Evolutionary conservation across 441 rosid genomes (phyloP).

Genomic region (Brassica hybrid): DNA sequence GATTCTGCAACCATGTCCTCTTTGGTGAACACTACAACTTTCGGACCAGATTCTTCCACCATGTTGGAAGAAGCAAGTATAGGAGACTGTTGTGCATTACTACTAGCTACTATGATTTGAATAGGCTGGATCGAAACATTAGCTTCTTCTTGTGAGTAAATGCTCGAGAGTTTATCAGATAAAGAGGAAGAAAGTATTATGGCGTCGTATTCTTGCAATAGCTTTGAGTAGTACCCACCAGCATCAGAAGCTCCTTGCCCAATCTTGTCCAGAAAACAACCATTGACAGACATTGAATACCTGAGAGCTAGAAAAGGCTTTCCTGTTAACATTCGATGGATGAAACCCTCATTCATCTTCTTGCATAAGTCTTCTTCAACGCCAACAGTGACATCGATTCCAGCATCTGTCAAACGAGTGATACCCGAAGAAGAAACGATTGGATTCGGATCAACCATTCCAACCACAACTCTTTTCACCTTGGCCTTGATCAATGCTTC

Average conservation of each 20-base stretch:
- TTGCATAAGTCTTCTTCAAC: background rate
- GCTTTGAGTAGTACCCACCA: slow-evolving; percentile 84
- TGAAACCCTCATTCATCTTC: background rate
- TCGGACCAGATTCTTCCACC: slow-evolving; percentile 46
- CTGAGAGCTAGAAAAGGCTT: background rate
- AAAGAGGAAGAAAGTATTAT: slow-evolving; percentile 64
- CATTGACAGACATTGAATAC: slow-evolving; percentile 77
- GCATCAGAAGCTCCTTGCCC: slow-evolving; percentile 59
- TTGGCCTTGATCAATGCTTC: background rate
- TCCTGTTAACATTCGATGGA: background rate
- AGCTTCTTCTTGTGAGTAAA: slow-evolving; percentile 67
- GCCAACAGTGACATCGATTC: background rate
- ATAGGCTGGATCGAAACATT: slow-evolving; percentile 68
- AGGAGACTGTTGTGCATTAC: slow-evolving; percentile 40
- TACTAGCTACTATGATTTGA: slow-evolving; percentile 51
- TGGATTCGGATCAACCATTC: background rate
- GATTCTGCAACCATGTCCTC: slow-evolving; percentile 45
- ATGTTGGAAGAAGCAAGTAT: slow-evolving; percentile 25
- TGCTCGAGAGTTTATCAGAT: slow-evolving; percentile 43
- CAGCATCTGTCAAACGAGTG: background rate
- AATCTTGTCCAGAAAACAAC: slow-evolving; percentile 58
- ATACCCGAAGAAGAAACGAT: slow-evolving; percentile 1
- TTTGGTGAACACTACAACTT: slow-evolving; percentile 51
- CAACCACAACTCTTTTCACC: background rate
- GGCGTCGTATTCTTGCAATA: slow-evolving; percentile 85